Conservation (phyloP, 768 basidiomycete species). For the Auriscalpium vulgare region DNA sequence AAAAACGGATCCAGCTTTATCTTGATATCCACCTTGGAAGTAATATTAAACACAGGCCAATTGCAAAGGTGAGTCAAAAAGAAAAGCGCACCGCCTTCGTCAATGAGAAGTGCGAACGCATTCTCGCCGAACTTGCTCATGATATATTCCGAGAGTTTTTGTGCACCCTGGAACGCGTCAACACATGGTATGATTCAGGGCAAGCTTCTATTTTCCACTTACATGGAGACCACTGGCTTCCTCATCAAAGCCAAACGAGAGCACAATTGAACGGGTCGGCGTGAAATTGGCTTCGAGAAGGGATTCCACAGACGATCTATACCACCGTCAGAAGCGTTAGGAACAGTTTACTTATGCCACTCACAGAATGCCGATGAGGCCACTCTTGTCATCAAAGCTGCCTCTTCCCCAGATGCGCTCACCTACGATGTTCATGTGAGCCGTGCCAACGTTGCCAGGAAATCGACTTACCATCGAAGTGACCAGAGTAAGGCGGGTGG, state of each 20-base stretch:
- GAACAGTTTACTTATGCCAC: background rate
- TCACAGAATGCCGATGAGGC: conserved; percentile 25
- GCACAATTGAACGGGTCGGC: conserved; percentile 33
- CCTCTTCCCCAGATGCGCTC: conserved; percentile 27
- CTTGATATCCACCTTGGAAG: conserved; percentile 38
- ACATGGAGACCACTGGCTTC: conserved; percentile 29
- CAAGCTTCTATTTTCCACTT: background rate
- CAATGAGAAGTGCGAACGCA: conserved; percentile 71
- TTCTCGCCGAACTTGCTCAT: conserved; percentile 58
- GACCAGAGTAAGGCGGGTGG: conserved; percentile 55
- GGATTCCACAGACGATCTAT: conserved; percentile 35
- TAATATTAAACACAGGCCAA: background rate
- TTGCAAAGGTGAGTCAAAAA: background rate
- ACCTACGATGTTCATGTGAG: conserved; percentile 4
- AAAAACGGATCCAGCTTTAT: conserved; percentile 45
- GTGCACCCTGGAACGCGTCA: conserved; percentile 40
- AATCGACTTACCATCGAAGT: conserved; percentile 39
- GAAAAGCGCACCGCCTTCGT: conserved; percentile 66
- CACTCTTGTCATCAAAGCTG: conserved; percentile 28
- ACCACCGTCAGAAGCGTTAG: background rate
- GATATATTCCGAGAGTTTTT: conserved; percentile 38
- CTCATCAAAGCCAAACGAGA: conserved; percentile 45
- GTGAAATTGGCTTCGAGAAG: conserved; percentile 37
- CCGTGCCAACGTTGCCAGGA: background rate
- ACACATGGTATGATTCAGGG: background rate